A percentile compares a stretch with the other conserved stretches of the same genome.
Conservation (phyloP, 345 rosid species). For the Gossypium sturtianum region DNA sequence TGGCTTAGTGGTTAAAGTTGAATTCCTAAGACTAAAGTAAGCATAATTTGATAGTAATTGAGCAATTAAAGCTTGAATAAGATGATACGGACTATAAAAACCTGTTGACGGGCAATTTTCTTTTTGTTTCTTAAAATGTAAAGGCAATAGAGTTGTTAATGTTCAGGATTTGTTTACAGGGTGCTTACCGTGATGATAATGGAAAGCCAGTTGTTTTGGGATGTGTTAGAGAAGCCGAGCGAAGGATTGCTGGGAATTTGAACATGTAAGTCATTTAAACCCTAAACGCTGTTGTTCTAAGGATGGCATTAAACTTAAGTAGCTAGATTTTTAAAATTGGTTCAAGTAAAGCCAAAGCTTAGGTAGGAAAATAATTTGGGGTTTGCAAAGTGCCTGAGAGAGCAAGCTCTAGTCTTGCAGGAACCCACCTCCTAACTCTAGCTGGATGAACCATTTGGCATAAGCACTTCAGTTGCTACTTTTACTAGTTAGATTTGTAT, state of each 20-base stretch:
- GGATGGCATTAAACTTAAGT: background rate
- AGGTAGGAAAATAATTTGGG: background rate
- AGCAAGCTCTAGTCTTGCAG: no score
- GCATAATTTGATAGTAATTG: background rate
- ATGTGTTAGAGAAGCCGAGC: constrained; percentile 90
- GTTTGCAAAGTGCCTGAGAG: no score
- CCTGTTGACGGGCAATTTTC: background rate
- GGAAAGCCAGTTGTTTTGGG: constrained; percentile 91
- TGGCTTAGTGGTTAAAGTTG: background rate
- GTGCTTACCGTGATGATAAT: constrained; percentile 92
- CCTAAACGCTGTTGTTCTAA: background rate
- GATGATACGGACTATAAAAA: background rate
- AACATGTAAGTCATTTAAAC: constrained; percentile 52
- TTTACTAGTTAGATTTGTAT: background rate
- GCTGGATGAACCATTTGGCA: no score
- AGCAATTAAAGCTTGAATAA: background rate
- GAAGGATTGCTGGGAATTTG: constrained; percentile 65
- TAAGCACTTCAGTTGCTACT: background rate
- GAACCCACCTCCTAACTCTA: no score
- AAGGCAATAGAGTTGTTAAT: background rate
- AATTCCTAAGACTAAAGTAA: background rate
- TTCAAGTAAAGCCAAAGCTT: background rate
- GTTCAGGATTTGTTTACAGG: constrained; percentile 32
- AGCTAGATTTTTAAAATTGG: no score
- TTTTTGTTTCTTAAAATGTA: constrained; percentile 25